These are phyloP conservation scores for Cocos nucifera DNA, from an alignment of 176 grass and related monocot species.

Conservation along the genomic window DNA sequence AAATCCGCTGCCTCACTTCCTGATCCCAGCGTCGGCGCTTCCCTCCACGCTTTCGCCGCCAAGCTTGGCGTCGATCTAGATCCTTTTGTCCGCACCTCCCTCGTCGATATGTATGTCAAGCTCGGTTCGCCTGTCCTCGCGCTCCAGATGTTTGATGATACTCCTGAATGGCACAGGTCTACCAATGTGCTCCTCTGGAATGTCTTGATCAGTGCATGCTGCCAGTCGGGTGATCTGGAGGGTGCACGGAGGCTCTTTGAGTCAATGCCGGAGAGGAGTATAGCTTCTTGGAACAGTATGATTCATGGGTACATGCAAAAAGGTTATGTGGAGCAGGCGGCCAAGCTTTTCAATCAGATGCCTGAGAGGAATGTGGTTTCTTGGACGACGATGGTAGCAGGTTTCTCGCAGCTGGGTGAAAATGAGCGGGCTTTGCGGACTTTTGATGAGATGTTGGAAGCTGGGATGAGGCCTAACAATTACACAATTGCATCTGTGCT, in stretches of 20 bases:
- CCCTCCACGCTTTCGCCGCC: conserved; percentile 13
- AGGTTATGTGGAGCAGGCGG: not conserved
- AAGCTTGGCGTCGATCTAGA: conserved; percentile 10
- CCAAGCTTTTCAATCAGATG: conserved; percentile 9
- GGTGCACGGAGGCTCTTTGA: conserved; percentile 8
- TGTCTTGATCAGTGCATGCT: conserved; percentile 6
- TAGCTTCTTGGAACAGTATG: conserved; percentile 11
- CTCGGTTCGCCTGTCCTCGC: not conserved
- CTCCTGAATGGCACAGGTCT: conserved; percentile 10
- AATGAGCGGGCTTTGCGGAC: conserved; percentile 1
- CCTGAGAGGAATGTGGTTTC: conserved; percentile 15
- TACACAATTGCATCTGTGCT: conserved; percentile 13
- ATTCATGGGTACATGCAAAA: conserved; percentile 3
- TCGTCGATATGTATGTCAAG: conserved; percentile 12
- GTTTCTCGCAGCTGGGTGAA: not conserved
- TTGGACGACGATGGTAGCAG: conserved; percentile 12
- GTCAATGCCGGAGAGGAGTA: conserved; percentile 1
- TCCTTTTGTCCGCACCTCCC: conserved; percentile 17
- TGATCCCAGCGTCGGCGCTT: not conserved
- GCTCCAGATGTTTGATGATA: conserved; percentile 12
- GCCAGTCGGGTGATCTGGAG: not conserved
- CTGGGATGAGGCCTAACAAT: conserved; percentile 1
- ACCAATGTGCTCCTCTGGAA: conserved; percentile 13
- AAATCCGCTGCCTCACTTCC: not conserved
- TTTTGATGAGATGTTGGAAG: conserved; percentile 9